Evolutionary conservation across 208 protist genomes (phyloP), one percentile per base, ranked within the genome.

Genomic region (Lotmaria passim): DNA sequence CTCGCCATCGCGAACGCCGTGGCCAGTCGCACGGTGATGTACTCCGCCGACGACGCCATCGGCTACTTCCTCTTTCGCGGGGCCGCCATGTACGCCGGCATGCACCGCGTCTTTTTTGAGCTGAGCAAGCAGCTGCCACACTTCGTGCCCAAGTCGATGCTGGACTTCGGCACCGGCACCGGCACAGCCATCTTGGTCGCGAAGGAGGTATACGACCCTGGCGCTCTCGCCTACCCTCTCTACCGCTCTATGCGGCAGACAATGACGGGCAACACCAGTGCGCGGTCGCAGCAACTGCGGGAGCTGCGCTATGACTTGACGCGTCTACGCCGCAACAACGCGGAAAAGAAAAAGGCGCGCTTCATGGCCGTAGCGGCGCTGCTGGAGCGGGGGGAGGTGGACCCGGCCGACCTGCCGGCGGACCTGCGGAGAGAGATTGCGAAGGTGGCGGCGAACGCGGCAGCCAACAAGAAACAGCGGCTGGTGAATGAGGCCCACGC

Each of bases 171-270:
- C 19, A 75, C 88, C 38, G 91, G 91, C 70, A 96, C 91, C 33
- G 91, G 91, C 17, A 93, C 88, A 26, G 79, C 91, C 24, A 90
- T 93, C 52, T 75, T 96, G 19, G 91, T 90, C 3, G 86, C 88
- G 39, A 96, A 96, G 79, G 87, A 96, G 75, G 88, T 94, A 63
- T 96, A 92, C 75, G 91, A 96, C 78, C 91, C 91, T 1, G 83
- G 82, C 28, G 59, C 84, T 14, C 75, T 96, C n/a, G 85, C 85
- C 58, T 93, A 93, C 78, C 90, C 90, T n/a, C 81, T 95, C 36
- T 93, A 93, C 65, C 86, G 87, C 15, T 93, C 87, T 14, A 41
- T 93, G 55, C 85, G 91, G 7, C 91, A 94, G 75, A 94, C 91
- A 12, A 92, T 93, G 83, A 86, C 81, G 7, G 48, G 77, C 43